Base-by-base conservation (phyloP, 129 eudicot species). In the Glebionis coronaria region DNA sequence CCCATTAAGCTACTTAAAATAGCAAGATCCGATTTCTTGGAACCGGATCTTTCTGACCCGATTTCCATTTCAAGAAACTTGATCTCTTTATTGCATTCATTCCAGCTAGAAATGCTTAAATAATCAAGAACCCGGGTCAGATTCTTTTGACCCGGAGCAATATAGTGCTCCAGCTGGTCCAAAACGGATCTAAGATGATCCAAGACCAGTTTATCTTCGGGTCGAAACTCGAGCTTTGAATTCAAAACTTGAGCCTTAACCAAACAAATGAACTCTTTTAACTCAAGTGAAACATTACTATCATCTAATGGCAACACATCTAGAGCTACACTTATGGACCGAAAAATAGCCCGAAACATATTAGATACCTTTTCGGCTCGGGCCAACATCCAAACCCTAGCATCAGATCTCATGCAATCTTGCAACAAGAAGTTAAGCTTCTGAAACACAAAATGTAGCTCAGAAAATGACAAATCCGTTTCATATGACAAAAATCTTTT, bases 371-470 rank as follows among this genome's bases (percentile, higher is more conserved):
- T 38, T 57, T 82, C 80, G 25, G 87, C 80, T 9, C 78, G 78
- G 76, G 63, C 44, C 20, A 81, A 59, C 82, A 92, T 80, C 95
- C 78, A 88, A 20, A 86, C 57, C 81, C 85, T 83, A 35, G 90
- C 72, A 64, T 75, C 91, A 1, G 69, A 72, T 46, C 81, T 71
- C 6, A 75, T 54, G 66, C 85, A 82, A 23, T 88, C 96, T 54
- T 88, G 74, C 52, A 92, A 50, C 40, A 92, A 76, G 72, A 81
- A 88, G 16, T 21, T 69, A 3, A 88, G 29, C 69, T 88, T 86
- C 80, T 92, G 98, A 64, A 92, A 83, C 74, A 77, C 65, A 67
- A 85, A 86, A 68, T 92, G 98, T 55, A 92, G 89, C 81, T 92
- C 96, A 12, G 91, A 83, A 23, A 92, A 79, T 57, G 82, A 52